Base-by-base conservation (phyloP, 139 green algal genomes). In the Coccomyxa sp. region DNA sequence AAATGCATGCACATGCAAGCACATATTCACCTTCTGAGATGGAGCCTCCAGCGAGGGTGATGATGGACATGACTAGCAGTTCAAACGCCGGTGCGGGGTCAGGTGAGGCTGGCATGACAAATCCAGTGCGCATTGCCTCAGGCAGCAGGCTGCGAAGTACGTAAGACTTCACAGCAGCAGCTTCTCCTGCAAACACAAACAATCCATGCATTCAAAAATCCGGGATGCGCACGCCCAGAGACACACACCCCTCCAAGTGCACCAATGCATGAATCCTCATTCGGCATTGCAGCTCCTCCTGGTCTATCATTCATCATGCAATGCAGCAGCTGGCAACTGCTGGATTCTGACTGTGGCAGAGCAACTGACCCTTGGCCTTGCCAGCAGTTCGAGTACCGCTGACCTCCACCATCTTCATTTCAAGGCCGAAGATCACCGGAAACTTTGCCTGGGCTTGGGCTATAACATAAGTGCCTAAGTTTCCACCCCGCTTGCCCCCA, bases 91-190 rank as follows among this genome's bases (percentile, higher is more conserved):
- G 45, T 25, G 21, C 12, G 25, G 67, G 12, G 9, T 66, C 32
- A 7, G 67, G 32, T 27, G 14, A 25, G 38, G 38, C 38, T 14
- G 67, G 38, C n/a, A 32, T n/a, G 13, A 32, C 28, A 76, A 84
- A 68, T 0, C 27, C 67, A 30, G 23, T 10, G 25, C 74, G 74
- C 81, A 81, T 25, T 14, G 58, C 51, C 27, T 15, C 18, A 21
- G 81, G 81, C 74, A 85, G 71, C 13, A 81, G n/a, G 77, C 79
- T 84, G 17, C 84, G 81, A 71, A 87, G 79, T 13, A 87, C 79
- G 63, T 82, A 87, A n/a, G 59, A 78, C 79, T 86, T 86, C 51
- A 30, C 51, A 30, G 79, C 83, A 18, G 58, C 76, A 60, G 60
- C 38, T 0, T 68, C 77, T 51, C 16, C 18, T 67, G 11, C 58